phyloP scores from a whole-genome alignment of 139 green algal species.

The Ettlia oleoabundans region DNA sequence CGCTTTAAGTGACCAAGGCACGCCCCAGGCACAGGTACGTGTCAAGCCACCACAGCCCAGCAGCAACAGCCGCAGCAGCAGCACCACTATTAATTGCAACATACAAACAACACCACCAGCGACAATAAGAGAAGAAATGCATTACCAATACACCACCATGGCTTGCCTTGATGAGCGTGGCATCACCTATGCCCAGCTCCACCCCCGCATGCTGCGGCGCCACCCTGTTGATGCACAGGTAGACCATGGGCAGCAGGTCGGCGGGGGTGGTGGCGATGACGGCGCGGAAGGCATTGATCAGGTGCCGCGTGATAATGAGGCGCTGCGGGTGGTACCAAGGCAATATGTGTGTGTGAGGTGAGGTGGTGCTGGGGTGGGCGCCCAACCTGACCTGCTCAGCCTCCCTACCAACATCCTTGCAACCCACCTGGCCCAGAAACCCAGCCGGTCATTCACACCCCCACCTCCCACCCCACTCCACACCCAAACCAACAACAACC shows the following conservation, averaged over 20 bases:
- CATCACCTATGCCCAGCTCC: conserved; percentile 96
- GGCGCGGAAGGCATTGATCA: conserved; percentile 82
- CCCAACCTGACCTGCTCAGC: neutral
- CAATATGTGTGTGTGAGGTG: too few relatives aligned
- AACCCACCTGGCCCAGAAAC: too few relatives aligned
- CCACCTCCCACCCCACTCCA: too few relatives aligned
- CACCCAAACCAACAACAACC: too few relatives aligned
- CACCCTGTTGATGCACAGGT: conserved; percentile 93
- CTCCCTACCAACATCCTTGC: neutral
- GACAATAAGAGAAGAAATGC: neutral
- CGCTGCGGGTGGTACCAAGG: conserved; percentile 52
- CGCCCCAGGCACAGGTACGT: too few relatives aligned
- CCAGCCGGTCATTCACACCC: too few relatives aligned
- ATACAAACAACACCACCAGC: neutral
- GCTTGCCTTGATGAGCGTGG: conserved; percentile 87
- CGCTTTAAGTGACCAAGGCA: neutral
- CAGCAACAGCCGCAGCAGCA: too few relatives aligned
- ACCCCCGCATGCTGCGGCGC: conserved; percentile 89
- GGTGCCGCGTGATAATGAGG: conserved; percentile 70
- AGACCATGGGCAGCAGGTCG: conserved; percentile 90
- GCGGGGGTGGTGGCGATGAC: conserved; percentile 79
- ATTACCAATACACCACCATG: neutral
- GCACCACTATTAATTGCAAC: neutral
- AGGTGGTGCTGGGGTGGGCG: too few relatives aligned
- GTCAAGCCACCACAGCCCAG: too few relatives aligned